phyloP scores from a whole-genome alignment of 2,329 filamentous ascomycete species.

The Ceratocystis ficicola region DNA sequence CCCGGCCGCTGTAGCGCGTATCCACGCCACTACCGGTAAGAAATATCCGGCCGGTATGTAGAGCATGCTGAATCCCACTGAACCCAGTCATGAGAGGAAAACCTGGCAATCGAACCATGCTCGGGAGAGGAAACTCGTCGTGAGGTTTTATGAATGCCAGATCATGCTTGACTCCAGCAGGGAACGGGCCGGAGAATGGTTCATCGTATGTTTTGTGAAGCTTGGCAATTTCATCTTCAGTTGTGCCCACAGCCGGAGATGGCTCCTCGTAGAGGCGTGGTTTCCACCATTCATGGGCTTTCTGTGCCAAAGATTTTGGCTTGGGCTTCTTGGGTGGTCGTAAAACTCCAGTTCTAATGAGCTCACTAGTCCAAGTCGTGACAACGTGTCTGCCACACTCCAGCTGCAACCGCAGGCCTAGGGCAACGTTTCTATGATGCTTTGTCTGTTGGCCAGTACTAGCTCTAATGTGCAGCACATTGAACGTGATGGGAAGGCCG shows the following conservation, averaged over 20 bases:
- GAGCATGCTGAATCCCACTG: conserved; percentile 12
- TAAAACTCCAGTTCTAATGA: conserved; percentile 13
- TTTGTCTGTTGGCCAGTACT: conserved; percentile 6
- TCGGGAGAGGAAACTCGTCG: neutral
- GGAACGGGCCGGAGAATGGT: conserved; percentile 12
- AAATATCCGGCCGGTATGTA: conserved; percentile 10
- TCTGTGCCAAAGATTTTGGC: conserved; percentile 4
- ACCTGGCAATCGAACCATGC: neutral
- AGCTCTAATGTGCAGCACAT: conserved; percentile 14
- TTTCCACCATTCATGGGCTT: conserved; percentile 8
- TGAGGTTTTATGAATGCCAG: conserved; percentile 13
- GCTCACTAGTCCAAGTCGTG: conserved; percentile 15
- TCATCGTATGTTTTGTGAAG: conserved; percentile 6
- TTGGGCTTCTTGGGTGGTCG: conserved; percentile 5
- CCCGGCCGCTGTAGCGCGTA: neutral
- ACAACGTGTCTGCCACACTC: conserved; percentile 10
- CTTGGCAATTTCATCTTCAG: neutral
- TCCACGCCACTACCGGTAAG: conserved; percentile 10
- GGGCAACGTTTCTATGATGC: conserved; percentile 1
- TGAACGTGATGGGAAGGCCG: conserved; percentile 12
- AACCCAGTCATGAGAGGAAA: conserved; percentile 12
- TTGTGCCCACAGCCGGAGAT: neutral
- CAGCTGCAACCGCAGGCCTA: conserved; percentile 12
- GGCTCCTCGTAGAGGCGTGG: neutral
- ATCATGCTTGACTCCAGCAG: conserved; percentile 10